Conservation (phyloP, 305 asterid species). For the Nicotiana rustica region DNA sequence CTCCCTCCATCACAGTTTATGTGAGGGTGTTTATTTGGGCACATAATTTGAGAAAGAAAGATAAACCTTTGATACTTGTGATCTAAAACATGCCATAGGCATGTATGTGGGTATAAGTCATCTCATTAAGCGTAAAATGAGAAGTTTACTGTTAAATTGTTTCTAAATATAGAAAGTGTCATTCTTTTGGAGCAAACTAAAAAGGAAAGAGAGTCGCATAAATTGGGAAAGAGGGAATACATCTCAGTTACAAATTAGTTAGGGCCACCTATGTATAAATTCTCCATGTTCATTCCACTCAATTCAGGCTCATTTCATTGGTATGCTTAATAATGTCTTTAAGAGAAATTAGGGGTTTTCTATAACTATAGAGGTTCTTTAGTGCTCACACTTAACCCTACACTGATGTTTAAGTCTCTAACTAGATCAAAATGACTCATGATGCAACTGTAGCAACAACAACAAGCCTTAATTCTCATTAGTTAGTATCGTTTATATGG, state of each 20-base stretch:
- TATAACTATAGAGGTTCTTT: not conserved
- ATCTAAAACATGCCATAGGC: too few species aligned
- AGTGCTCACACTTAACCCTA: slow-evolving; percentile 8
- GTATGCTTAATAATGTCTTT: slow-evolving; percentile 12
- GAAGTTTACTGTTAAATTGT: too few species aligned
- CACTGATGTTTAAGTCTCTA: slow-evolving; percentile 6
- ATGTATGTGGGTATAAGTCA: too few species aligned
- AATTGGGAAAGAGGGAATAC: too few species aligned
- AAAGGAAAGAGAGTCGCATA: too few species aligned
- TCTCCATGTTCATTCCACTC: not conserved
- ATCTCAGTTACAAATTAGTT: not conserved
- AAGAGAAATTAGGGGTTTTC: not conserved
- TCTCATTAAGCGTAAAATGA: too few species aligned
- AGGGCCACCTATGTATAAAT: not conserved
- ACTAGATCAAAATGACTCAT: not conserved
- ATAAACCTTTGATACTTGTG: too few species aligned
- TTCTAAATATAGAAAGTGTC: too few species aligned
- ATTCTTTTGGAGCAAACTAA: too few species aligned
- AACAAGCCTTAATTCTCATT: not conserved
- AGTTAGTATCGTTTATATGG: slow-evolving; percentile 14
- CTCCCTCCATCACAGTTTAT: too few species aligned
- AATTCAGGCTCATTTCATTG: not conserved
- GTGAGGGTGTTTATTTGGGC: too few species aligned
- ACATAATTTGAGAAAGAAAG: too few species aligned
- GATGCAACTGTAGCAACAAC: not conserved